Evolutionary conservation across 306 rosid genomes (phyloP).

Genomic region (Quercus bicolor): DNA sequence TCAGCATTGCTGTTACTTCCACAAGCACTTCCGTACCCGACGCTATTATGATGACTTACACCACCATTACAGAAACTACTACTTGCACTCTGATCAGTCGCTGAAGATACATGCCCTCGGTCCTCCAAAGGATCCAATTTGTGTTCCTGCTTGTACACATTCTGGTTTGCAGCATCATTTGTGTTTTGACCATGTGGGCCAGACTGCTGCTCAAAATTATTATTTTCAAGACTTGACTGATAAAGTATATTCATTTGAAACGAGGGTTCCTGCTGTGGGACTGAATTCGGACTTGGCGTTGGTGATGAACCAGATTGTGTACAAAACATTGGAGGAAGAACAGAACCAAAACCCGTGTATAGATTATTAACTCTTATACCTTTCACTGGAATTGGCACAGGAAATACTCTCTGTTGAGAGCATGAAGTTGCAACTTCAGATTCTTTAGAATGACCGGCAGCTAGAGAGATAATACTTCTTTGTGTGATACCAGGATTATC

Average conservation of each 20-base stretch:
- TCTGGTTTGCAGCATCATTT: constrained; percentile 32
- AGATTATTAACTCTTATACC: constrained; percentile 51
- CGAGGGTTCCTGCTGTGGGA: constrained; percentile 46
- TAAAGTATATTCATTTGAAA: constrained; percentile 52
- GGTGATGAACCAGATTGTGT: constrained; percentile 53
- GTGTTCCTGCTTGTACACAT: constrained; percentile 40
- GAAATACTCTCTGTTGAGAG: constrained; percentile 42
- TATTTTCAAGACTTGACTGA: constrained; percentile 41
- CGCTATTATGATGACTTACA: constrained; percentile 46
- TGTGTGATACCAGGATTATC: constrained; percentile 41
- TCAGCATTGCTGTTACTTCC: constrained; percentile 68
- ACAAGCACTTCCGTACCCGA: constrained; percentile 76
- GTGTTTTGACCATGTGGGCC: constrained; percentile 30
- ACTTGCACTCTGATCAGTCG: constrained; percentile 69
- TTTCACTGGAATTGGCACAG: constrained; percentile 64
- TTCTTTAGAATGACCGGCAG: constrained; percentile 59
- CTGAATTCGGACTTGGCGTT: constrained; percentile 40
- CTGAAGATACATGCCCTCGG: constrained; percentile 53
- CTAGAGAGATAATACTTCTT: constrained; percentile 37
- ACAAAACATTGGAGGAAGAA: constrained; percentile 44
- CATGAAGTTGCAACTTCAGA: constrained; percentile 50
- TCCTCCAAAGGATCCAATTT: constrained; percentile 52
- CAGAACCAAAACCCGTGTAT: constrained; percentile 47
- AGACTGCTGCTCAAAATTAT: constrained; percentile 43
- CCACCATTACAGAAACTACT: constrained; percentile 70